phyloP scores from a whole-genome alignment of 2,329 filamentous ascomycete genomes.

The Aspergillus aculeatinus region DNA sequence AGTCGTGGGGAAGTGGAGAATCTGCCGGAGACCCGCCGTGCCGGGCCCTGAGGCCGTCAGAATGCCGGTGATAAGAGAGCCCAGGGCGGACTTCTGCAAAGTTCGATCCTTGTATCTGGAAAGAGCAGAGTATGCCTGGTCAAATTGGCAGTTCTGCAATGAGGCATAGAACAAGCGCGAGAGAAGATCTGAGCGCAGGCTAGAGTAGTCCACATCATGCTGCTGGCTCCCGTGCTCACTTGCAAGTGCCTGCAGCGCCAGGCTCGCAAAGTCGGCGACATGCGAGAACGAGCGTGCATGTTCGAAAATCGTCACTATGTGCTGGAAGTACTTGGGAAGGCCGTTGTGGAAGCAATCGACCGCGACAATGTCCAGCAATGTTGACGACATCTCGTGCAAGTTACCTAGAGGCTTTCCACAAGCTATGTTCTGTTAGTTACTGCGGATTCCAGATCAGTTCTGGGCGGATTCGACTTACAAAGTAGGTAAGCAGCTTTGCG shows the following conservation, averaged over 20 bases:
- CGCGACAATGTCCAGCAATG: constrained; percentile 74
- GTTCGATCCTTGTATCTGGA: constrained; percentile 69
- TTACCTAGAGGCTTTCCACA: constrained; percentile 47
- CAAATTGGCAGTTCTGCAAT: constrained; percentile 74
- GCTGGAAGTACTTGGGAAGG: constrained; percentile 79
- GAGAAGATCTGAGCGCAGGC: constrained; percentile 68
- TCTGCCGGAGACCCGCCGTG: constrained; percentile 50
- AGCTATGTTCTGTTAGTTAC: constrained; percentile 33
- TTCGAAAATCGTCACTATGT: constrained; percentile 81
- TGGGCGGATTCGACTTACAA: constrained; percentile 58
- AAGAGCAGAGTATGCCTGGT: constrained; percentile 77
- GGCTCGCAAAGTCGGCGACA: constrained; percentile 77
- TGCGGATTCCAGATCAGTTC: not conserved
- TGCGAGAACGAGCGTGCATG: constrained; percentile 72
- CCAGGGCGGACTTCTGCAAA: constrained; percentile 70
- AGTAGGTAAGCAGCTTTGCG: constrained; percentile 79
- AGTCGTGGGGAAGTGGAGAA: constrained; percentile 72
- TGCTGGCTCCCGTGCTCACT: constrained; percentile 34
- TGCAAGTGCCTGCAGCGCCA: constrained; percentile 66
- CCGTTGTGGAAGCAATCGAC: constrained; percentile 68
- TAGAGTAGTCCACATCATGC: constrained; percentile 37
- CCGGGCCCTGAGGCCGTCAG: constrained; percentile 42
- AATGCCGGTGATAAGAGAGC: constrained; percentile 59
- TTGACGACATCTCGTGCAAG: constrained; percentile 50
- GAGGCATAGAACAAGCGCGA: constrained; percentile 81